phyloP scores from a whole-genome alignment of 2,329 filamentous ascomycete species.

The Colletotrichum cereale region DNA sequence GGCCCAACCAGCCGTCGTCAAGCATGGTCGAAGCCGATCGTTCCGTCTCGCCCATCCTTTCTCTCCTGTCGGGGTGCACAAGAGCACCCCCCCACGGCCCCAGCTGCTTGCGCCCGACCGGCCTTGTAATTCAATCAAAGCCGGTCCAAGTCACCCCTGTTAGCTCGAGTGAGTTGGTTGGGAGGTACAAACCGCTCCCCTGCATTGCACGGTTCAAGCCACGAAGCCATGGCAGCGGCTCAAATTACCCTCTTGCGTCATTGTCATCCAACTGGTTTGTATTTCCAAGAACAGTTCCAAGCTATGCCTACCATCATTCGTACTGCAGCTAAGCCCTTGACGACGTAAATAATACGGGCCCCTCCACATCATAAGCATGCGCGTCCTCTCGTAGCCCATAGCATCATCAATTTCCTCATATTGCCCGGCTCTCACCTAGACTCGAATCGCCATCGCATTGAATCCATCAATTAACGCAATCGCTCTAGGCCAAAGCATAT shows the following conservation, averaged over 20 bases:
- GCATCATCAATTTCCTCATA: constrained; percentile 11
- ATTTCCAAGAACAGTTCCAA: constrained; percentile 39
- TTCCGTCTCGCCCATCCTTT: constrained; percentile 23
- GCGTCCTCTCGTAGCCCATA: constrained; percentile 22
- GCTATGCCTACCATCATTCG: constrained; percentile 28
- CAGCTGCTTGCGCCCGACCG: constrained; percentile 6
- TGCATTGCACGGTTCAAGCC: constrained; percentile 33
- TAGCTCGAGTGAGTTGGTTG: constrained; percentile 17
- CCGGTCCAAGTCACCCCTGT: constrained; percentile 32
- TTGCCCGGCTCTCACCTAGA: not conserved
- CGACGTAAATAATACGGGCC: constrained; percentile 42
- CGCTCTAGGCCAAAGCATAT: constrained; percentile 70
- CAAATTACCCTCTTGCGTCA: constrained; percentile 39
- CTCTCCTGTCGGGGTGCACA: constrained; percentile 11
- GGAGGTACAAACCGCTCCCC: constrained; percentile 30
- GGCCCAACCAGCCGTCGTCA: not conserved
- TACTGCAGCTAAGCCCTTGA: constrained; percentile 38
- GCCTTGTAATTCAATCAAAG: constrained; percentile 4
- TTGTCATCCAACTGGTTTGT: constrained; percentile 30
- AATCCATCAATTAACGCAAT: constrained; percentile 15
- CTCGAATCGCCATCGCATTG: not conserved
- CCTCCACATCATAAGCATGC: constrained; percentile 29
- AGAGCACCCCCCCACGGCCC: constrained; percentile 14
- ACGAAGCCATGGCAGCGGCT: constrained; percentile 21
- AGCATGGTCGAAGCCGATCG: constrained; percentile 33